Base-by-base conservation (phyloP, 2,329 filamentous ascomycete genomes). In the Aureobasidium sp. region DNA sequence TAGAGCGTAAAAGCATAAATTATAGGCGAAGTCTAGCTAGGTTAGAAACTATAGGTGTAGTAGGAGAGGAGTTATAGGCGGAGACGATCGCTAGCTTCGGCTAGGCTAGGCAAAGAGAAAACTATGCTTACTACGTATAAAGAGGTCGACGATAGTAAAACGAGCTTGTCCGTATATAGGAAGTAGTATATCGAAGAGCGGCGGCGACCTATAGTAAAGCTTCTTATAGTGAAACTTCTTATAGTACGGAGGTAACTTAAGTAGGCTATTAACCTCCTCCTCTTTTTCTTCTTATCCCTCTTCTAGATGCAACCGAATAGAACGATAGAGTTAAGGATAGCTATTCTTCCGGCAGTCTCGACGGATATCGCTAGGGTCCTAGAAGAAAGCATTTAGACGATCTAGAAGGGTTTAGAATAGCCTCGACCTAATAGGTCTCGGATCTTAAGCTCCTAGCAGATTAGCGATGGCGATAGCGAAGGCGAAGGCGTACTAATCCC, bases 181-280 rank as follows among this genome's bases (percentile, higher is more conserved):
- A 49, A 49, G 45, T 49, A 49, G 25, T 27, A 23, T 49, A 49
- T 49, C 45, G 45, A 49, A 49, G 45, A 49, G 45, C 45, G 45
- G 45, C 45, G 45, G 45, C 45, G n/a, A 49, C 45, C 45, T 49
- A 23, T 49, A 23, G 45, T 15, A 23, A 49, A 49, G 45, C 45
- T 49, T 49, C 45, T 49, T 23, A 49, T 49, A 49, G 45, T 49
- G 45, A 49, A 49, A 49, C 45, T 49, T 49, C 45, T 49, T 49
- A 23, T 49, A 23, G n/a, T 49, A 10, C 45, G 45, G 45, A 31
- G 45, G 45, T 49, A 49, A 49, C 45, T 49, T 23, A 49, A 49
- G 45, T 23, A 49, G 45, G 45, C 45, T 49, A 49, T 49, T 23
- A 23, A 49, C 45, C 45, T 49, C 45, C 25, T 49, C 31, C 45